These are phyloP conservation scores for Blastocystis sp. DNA, from an alignment of 352 stramenopile species.

Conservation along the genomic window DNA sequence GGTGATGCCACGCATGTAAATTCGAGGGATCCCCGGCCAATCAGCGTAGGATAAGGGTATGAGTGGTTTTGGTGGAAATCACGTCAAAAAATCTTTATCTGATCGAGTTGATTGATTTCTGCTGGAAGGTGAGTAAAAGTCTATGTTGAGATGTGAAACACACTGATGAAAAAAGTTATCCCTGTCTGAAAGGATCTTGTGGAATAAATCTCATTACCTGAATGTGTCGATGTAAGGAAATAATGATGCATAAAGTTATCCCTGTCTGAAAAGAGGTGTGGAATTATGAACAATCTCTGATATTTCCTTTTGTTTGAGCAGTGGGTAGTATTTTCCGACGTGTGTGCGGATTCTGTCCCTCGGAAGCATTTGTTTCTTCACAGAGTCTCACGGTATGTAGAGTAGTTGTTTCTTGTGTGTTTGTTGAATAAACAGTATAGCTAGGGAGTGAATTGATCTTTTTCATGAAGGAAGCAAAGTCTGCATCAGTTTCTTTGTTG, in stretches of 20 bases:
- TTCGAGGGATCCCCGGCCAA: conserved; percentile 18
- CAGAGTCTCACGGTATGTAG: neutral
- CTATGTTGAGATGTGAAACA: neutral
- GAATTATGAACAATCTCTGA: conserved; percentile 47
- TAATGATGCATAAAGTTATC: conserved; percentile 56
- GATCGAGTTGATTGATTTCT: neutral
- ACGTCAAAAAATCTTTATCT: conserved; percentile 1
- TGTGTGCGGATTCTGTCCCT: neutral
- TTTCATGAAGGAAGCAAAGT: conserved; percentile 31
- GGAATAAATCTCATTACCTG: conserved; percentile 41
- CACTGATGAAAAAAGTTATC: conserved; percentile 39
- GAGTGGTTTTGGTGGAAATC: neutral
- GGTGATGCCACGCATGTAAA: neutral
- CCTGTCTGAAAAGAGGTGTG: conserved; percentile 35
- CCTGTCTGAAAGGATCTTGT: conserved; percentile 29
- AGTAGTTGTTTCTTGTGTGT: conserved; percentile 42
- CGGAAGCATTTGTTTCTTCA: too few species aligned
- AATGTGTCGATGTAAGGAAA: neutral
- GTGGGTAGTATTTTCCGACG: neutral
- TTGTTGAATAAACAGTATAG: neutral
- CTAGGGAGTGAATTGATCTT: neutral
- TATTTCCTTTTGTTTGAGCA: neutral
- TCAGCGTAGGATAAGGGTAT: neutral
- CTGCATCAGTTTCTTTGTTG: neutral
- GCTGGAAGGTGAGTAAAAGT: neutral